Conservation (phyloP, 306 rosid species). For the Cucurbita argyrosperma region DNA sequence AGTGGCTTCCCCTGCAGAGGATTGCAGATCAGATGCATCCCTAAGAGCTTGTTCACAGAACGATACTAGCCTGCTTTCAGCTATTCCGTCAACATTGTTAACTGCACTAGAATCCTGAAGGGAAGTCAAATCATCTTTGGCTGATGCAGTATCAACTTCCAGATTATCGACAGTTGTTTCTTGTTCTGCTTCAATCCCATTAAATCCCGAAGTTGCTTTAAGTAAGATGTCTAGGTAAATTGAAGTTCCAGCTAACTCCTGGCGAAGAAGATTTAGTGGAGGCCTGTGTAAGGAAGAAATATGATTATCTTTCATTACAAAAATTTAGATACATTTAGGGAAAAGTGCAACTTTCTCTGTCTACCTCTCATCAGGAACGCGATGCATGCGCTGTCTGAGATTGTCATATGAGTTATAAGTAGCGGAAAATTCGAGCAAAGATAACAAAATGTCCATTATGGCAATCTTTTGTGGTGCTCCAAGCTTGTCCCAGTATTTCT, state of each 20-base stretch:
- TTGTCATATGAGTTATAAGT: conserved; percentile 71
- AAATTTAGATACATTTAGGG: not conserved
- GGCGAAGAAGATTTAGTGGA: conserved; percentile 90
- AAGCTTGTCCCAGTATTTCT: conserved; percentile 85
- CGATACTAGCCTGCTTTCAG: conserved; percentile 79
- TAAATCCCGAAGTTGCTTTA: conserved; percentile 56
- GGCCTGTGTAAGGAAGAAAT: conserved; percentile 57
- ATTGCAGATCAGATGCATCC: conserved; percentile 95
- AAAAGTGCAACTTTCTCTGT: not conserved
- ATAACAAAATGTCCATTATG: conserved; percentile 66
- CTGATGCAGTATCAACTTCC: conserved; percentile 18
- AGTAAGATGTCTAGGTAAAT: conserved; percentile 80
- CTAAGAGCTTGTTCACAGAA: conserved; percentile 84
- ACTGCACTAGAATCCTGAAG: conserved; percentile 31
- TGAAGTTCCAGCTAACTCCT: conserved; percentile 74
- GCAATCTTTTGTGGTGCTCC: conserved; percentile 54
- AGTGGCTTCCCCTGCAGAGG: conserved; percentile 58
- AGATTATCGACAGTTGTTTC: conserved; percentile 13
- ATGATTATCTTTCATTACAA: conserved; percentile 7
- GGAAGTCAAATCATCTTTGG: conserved; percentile 19
- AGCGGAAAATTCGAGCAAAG: conserved; percentile 83
- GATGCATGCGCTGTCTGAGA: conserved; percentile 91
- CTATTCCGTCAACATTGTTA: conserved; percentile 58
- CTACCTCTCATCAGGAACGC: conserved; percentile 70
- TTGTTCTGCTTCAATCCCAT: conserved; percentile 20